Evolutionary conservation across 2,329 filamentous ascomycete species (phyloP), one percentile per base, ranked within the genome.

Genomic region (Dactylellina drechsleri): DNA sequence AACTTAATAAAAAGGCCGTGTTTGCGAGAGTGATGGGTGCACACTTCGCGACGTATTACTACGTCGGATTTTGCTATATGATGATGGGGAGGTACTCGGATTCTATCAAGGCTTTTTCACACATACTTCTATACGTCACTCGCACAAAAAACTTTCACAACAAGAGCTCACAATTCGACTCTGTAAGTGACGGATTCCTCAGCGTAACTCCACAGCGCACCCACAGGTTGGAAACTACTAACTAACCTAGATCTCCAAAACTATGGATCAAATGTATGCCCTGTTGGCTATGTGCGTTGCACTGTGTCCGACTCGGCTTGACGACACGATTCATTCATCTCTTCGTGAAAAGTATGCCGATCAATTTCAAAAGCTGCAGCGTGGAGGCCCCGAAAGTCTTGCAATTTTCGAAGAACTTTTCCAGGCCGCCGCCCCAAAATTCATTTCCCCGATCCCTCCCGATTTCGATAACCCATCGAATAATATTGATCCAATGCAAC

Each of bases 1-100:
- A 99, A 88, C 90, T 99, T 81, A 99, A 98, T 87, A 99, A 99
- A 88, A 98, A 98, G 87, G 93, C 95, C 83, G 98, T 98, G 92
- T 99, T 99, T 83, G 94, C 95, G 77, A 92, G 95, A 79, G 95
- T 99, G 83, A 98, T 99, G 95, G 94, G 95, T 65, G 95, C 95
- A 71, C 95, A 99, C 86, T 98, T 98, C 86, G 97, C 94, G 79
- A 99, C 95, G 78, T 79, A 76, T 43, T 99, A 99, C 89, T 98
- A 98, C 83, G 94, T 99, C 77, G 95, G 95, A 79, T 99, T 99
- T 89, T 96, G 92, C 79, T 99, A 99, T 90, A 98, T 99, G 94
- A 99, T 99, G 95, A 96, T 98, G 92, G 93, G 95, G 85, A 92
- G 95, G 82, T 99, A 99, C 83, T 92, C 93, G 84, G 95, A 99